These are phyloP conservation scores for Mollisia scopiformis DNA, from an alignment of 2,329 filamentous ascomycete genomes.

Conservation along the genomic window DNA sequence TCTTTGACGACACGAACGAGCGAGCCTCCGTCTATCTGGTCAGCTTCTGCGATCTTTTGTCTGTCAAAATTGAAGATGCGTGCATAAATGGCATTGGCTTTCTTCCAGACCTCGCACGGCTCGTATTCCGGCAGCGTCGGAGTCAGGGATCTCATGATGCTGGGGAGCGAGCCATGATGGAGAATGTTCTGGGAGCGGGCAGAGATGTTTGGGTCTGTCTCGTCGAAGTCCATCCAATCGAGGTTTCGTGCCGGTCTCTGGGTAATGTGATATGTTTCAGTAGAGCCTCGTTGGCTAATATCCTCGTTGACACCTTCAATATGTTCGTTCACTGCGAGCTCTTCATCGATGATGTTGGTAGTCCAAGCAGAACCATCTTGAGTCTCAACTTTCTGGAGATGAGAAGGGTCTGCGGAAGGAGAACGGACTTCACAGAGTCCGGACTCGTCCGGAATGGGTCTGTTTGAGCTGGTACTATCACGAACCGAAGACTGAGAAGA, in stretches of 20 bases:
- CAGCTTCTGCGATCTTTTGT: not conserved
- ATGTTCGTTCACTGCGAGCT: not conserved
- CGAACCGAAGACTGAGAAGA: not conserved
- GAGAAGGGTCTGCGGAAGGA: not conserved
- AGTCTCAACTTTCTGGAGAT: not conserved
- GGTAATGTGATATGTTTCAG: too few species aligned
- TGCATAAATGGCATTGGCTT: constrained; percentile 21
- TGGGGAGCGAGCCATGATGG: not conserved
- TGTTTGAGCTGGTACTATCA: not conserved
- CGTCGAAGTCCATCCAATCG: not conserved
- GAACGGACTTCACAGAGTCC: not conserved
- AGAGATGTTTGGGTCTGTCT: not conserved
- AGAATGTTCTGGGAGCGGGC: not conserved
- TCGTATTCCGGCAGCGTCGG: constrained; percentile 3
- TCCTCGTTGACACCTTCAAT: not conserved
- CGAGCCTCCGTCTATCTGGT: constrained; percentile 8
- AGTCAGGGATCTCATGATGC: not conserved
- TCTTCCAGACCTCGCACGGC: constrained; percentile 17
- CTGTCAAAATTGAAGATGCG: constrained; percentile 11
- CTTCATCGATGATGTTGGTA: too few species aligned
- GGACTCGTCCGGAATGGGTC: not conserved
- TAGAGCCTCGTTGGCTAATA: not conserved
- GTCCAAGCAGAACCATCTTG: not conserved
- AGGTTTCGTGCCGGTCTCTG: not conserved
- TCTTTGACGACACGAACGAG: constrained; percentile 17